A percentile compares a stretch with the other conserved stretches of the same genome.
phyloP scores from a whole-genome alignment of 192 early-diverging fungal genomes.

The Geosiphon pyriformis region DNA sequence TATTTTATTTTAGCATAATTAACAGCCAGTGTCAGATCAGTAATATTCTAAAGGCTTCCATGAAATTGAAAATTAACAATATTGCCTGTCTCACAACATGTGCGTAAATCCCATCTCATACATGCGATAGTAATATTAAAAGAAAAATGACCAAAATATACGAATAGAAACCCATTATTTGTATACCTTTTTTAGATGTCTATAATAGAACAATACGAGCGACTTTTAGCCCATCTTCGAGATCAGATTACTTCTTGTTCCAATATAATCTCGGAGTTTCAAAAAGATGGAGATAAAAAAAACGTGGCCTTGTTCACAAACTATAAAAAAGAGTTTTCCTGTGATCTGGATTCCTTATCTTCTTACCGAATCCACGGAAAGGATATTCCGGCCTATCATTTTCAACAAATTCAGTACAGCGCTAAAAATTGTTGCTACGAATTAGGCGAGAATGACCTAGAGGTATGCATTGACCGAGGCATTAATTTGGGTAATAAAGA shows the following conservation, averaged over 20 bases:
- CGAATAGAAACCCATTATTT: conserved; percentile 18
- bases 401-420: conserved; percentile 50
- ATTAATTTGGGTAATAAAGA: conserved; percentile 50
- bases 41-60: neutral
- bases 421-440: conserved; percentile 45
- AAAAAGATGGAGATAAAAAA: conserved; percentile 43
- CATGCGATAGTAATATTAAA: conserved; percentile 5
- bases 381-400: conserved; percentile 45
- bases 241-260: conserved; percentile 52
- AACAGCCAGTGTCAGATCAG: neutral
- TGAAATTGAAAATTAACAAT: conserved; percentile 20
- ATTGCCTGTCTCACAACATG: no score
- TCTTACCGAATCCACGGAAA: conserved; percentile 34
- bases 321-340: conserved; percentile 50
- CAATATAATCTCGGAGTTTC: conserved; percentile 34
- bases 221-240: conserved; percentile 43
- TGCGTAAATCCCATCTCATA: no score
- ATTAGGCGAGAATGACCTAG: conserved; percentile 62
- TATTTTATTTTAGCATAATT: neutral
- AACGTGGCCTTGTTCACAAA: conserved; percentile 50
- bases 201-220: conserved; percentile 37
- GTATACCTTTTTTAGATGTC: conserved; percentile 36
- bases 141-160: conserved; percentile 11
- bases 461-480: conserved; percentile 53
- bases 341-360: conserved; percentile 48